Base-by-base conservation (phyloP, 2,329 filamentous ascomycete species). In the Dactylellina sp. region DNA sequence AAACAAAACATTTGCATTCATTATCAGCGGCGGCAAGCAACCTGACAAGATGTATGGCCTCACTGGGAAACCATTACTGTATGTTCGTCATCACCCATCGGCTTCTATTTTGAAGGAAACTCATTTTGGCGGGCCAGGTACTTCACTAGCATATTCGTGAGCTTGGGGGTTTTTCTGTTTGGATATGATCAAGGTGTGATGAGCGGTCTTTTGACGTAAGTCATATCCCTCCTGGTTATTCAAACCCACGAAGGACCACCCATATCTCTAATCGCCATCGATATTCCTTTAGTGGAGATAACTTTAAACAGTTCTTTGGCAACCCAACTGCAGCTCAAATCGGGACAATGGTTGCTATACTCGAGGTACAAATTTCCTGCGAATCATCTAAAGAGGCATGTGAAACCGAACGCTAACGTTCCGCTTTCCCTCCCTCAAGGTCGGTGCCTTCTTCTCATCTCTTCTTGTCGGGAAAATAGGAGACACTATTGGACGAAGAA, bases 341-440 rank as follows among this genome's bases (percentile, higher is more conserved):
- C 71, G 95, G 94, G 71, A 98, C 93, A 25, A 98, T 98, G 90
- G 95, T 99, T 68, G 94, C 95, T 77, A 98, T 99, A 78, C 86
- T 99, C 71, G 77, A 78, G 65, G 76, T 72, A 47, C 3, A 32
- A 39, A 14, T 40, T 32, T 1, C n/a, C 25, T 24, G 14, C 40
- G 3, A 40, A 20, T 2, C 9, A 18, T 3, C 16, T 39, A 6
- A 22, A 2, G 18, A 22, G 25, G 11, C 18, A 37, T 7, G 1
- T 35, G 7, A 11, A 32, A 4, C 4, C 28, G 28, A 35, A 5
- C 9, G 35, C 63, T 52, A 44, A 44, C 37, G n/a, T 16, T 2
- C 6, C 16, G 39, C 16, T n/a, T 22, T 42, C 2, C 49, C 11
- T 46, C 28, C 24, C 46, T 62, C 9, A 24, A 72, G 68, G 68